Evolutionary conservation across 1,139 yeast genomes (phyloP).

Genomic region (Pneumocystis jirovecii): DNA sequence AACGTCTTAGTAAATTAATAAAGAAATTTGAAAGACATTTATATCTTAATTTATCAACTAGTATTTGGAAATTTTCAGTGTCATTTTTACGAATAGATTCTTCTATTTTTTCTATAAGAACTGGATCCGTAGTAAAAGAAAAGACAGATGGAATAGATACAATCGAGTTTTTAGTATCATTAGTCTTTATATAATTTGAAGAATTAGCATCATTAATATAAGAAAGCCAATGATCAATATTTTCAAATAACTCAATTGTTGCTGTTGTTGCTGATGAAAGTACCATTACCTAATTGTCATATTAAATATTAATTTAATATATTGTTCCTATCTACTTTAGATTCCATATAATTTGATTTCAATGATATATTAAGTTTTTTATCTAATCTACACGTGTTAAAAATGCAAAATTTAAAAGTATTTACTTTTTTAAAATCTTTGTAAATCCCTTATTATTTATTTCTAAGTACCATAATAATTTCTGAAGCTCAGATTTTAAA

Average conservation of each 20-base stretch:
- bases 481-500: constrained; percentile 60
- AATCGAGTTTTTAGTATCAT: neutral
- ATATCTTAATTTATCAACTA: neutral
- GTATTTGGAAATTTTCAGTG: constrained; percentile 5
- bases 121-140: neutral
- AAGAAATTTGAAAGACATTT: neutral
- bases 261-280: constrained; percentile 56
- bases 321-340: constrained; percentile 32
- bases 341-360: constrained; percentile 49
- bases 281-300: constrained; percentile 32
- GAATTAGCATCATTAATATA: constrained; percentile 24
- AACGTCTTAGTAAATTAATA: neutral
- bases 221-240: constrained; percentile 42
- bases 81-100: constrained; percentile 15
- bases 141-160: neutral
- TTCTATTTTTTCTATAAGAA: constrained; percentile 8
- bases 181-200: constrained; percentile 20
- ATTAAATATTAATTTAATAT: neutral
- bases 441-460: constrained; percentile 79
- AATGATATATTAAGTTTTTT: constrained; percentile 63
- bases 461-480: constrained; percentile 81
- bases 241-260: constrained; percentile 41
- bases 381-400: constrained; percentile 35
- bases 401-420: neutral
- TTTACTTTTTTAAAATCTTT: constrained; percentile 63